Base-by-base conservation (phyloP, 2,329 filamentous ascomycete species). In the Setomelanomma holmii region DNA sequence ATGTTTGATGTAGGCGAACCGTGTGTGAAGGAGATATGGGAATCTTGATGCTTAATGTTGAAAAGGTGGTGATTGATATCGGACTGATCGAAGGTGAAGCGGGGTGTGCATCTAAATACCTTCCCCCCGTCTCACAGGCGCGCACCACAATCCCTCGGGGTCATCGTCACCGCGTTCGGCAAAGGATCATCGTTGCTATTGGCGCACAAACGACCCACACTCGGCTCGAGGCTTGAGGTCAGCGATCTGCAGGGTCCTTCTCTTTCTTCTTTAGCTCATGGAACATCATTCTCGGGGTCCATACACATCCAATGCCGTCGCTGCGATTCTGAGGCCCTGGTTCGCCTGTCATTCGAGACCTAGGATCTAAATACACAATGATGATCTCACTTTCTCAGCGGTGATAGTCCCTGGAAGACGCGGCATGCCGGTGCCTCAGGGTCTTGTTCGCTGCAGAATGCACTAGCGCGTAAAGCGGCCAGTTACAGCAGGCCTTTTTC, bases 231-330 rank as follows among this genome's bases (percentile, higher is more conserved):
- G 53, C 55, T 55, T 61, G 59, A 59, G 51, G 55, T 55, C 53
- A 63, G 45, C 38, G 66, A 71, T 69, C 67, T 68, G 52, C 68
- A 71, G 68, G 68, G 68, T 71, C 66, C 66, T 68, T 50, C 65
- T 49, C n/a, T 19, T 39, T 60, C 17, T 5, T 16, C 14, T 4
- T 10, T 52, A 51, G 50, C 19, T 12, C 20, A 11, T 5, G 14
- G 36, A 4, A 5, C 23, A 33, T 41, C 24, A 21, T 30, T 45
- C 30, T 39, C 22, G 11, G 48, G 45, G 43, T 38, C 24, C n/a
- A 16, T 1, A 5, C 4, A 7, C 1, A 8, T 39, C 63, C 57
- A 66, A 63, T 65, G 24, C 59, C 0, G 8, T 4, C 5, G 2
- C 5, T 0, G 5, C 58, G 64, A 66, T 67, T 7, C 17, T 7